A percentile compares a stretch with the other conserved stretches of the same genome.
Evolutionary conservation across 176 grass and related monocot genomes (phyloP).

Genomic region (Melocanna baccifera): DNA sequence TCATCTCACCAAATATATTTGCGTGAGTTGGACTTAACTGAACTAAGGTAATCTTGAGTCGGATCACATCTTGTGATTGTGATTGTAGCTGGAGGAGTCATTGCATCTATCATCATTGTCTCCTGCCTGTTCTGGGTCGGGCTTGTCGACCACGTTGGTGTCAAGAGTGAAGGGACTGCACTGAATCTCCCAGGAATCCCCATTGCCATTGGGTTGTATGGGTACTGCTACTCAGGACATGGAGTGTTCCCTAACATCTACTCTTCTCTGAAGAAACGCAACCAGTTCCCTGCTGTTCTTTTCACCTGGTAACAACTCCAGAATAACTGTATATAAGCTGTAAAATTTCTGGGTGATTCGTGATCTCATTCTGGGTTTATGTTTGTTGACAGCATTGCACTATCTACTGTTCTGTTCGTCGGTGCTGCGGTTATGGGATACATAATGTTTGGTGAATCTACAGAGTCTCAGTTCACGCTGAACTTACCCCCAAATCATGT

Average conservation of each 20-base stretch:
- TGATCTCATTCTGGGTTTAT: neutral
- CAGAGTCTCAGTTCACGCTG: conserved; percentile 66
- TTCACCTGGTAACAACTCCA: conserved; percentile 40
- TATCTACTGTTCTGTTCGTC: conserved; percentile 52
- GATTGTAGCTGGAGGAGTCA: neutral
- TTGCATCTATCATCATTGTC: neutral
- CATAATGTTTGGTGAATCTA: conserved; percentile 67
- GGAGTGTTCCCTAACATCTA: conserved; percentile 98
- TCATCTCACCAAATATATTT: neutral
- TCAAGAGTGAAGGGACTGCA: conserved; percentile 36
- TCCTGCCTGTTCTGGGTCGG: conserved; percentile 65
- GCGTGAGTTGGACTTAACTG: neutral
- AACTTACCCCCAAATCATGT: conserved; percentile 60
- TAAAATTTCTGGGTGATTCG: neutral
- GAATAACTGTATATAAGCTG: neutral
- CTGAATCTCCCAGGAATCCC: conserved; percentile 56
- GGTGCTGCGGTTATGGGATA: conserved; percentile 61
- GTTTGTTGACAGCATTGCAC: conserved; percentile 36
- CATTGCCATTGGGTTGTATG: conserved; percentile 82
- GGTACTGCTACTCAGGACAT: conserved; percentile 88
- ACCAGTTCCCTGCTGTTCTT: conserved; percentile 48
- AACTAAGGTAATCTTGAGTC: too few relatives aligned
- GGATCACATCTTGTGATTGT: neutral
- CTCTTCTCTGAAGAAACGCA: conserved; percentile 67
- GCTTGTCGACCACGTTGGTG: conserved; percentile 55